These are phyloP conservation scores for Talaromyces funiculosus DNA, from an alignment of 2,329 filamentous ascomycete species.

Conservation along the genomic window DNA sequence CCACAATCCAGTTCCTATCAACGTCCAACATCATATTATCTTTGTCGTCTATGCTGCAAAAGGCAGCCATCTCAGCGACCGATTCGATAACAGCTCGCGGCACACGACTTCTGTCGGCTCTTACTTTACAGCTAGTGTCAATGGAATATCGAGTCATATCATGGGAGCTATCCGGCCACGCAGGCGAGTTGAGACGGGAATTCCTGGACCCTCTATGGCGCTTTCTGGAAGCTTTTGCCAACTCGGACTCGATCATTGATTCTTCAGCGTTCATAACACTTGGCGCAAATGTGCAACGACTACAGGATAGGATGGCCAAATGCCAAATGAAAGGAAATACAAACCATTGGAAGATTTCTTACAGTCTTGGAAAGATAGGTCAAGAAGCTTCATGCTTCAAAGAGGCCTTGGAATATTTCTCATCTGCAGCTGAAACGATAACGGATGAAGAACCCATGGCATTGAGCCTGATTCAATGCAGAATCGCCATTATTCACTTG, in stretches of 20 bases:
- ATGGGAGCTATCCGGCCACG: conserved; percentile 39
- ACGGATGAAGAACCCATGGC: conserved; percentile 28
- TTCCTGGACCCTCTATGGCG: conserved; percentile 40
- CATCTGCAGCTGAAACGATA: conserved; percentile 27
- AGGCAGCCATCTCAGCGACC: conserved; percentile 14
- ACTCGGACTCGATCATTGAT: conserved; percentile 30
- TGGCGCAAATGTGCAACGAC: conserved; percentile 31
- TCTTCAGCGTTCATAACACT: conserved; percentile 33
- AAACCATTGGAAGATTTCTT: conserved; percentile 29
- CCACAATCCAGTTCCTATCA: conserved; percentile 40
- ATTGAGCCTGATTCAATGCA: conserved; percentile 34
- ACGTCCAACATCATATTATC: conserved; percentile 38
- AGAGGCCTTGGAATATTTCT: conserved; percentile 34
- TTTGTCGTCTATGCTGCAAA: conserved; percentile 23
- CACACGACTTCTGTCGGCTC: conserved; percentile 25
- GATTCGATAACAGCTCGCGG: conserved; percentile 19
- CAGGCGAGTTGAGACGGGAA: conserved; percentile 38
- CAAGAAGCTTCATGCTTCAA: conserved; percentile 36
- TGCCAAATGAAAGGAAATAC: conserved; percentile 24
- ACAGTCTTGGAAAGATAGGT: conserved; percentile 35
- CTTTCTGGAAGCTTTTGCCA: conserved; percentile 33
- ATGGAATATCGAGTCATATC: conserved; percentile 38
- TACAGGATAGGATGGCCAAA: conserved; percentile 28
- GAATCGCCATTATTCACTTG: conserved; percentile 34
- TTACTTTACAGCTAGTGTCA: conserved; percentile 38